Percentiles rank a stretch among this genome's conserved stretches.
phyloP scores from a whole-genome alignment of 495 filamentous ascomycete genomes.

The Xylaria scruposa region DNA sequence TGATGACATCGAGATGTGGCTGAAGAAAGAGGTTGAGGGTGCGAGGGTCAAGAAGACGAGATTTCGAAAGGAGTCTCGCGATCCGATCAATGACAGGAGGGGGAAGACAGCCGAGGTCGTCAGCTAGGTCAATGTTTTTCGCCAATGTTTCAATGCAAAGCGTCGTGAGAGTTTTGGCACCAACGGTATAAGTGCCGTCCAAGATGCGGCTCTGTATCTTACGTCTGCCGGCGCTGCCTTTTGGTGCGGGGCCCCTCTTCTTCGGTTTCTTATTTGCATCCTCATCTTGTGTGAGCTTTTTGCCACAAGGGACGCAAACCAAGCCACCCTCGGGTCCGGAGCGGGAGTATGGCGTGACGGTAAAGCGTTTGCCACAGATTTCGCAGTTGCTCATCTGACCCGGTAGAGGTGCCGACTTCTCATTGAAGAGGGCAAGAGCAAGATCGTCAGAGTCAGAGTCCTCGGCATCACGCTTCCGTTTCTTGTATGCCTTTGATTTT shows the following conservation, averaged over 20 bases:
- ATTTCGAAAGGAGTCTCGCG: slow-evolving; percentile 80
- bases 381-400: slow-evolving; percentile 92
- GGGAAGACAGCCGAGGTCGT: slow-evolving; percentile 83
- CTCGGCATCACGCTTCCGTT: slow-evolving; percentile 61
- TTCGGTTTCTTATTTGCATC: slow-evolving; percentile 65
- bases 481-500: slow-evolving; percentile 76
- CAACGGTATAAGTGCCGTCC: slow-evolving; percentile 72
- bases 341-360: slow-evolving; percentile 88
- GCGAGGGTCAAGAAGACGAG: slow-evolving; percentile 69
- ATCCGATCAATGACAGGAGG: slow-evolving; percentile 71
- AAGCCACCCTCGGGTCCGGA: slow-evolving; percentile 82
- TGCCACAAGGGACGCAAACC: slow-evolving; percentile 86
- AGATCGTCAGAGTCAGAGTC: slow-evolving; percentile 56
- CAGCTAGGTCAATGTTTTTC: slow-evolving; percentile 78
- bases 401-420: slow-evolving; percentile 70
- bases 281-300: slow-evolving; percentile 70
- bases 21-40: slow-evolving; percentile 83
- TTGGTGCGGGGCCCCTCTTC: slow-evolving; percentile 49
- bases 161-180: slow-evolving; percentile 75
- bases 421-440: slow-evolving; percentile 63
- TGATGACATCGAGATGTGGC: slow-evolving; percentile 66
- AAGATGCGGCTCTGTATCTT: slow-evolving; percentile 79
- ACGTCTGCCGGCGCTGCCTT: slow-evolving; percentile 56
- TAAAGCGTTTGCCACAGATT: slow-evolving; percentile 85
- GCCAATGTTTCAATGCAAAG: slow-evolving; percentile 87